These are phyloP conservation scores for Barnettozyma wickerhamii DNA, from an alignment of 805 yeast genomes.

Conservation along the genomic window DNA sequence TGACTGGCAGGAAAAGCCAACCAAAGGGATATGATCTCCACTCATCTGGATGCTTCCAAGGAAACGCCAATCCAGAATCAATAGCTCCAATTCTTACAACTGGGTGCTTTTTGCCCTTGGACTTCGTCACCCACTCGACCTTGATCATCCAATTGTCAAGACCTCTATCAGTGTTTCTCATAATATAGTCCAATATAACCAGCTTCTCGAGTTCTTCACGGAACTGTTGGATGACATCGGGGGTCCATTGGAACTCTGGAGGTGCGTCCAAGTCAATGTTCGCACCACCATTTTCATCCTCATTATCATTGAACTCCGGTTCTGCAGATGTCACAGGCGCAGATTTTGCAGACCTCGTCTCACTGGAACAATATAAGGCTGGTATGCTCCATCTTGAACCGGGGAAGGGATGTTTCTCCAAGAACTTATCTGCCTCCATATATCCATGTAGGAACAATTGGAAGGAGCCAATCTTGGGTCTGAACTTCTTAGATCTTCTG, in stretches of 20 bases:
- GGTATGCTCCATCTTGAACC: constrained; percentile 28
- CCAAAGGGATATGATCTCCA: constrained; percentile 80
- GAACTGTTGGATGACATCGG: constrained; percentile 43
- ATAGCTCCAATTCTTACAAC: constrained; percentile 59
- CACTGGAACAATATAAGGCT: constrained; percentile 7
- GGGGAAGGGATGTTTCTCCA: constrained; percentile 54
- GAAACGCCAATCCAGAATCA: constrained; percentile 70
- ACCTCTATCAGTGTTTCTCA: constrained; percentile 73
- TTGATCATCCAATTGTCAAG: constrained; percentile 76
- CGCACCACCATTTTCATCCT: constrained; percentile 1
- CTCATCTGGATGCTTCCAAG: constrained; percentile 81
- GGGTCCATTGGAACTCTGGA: constrained; percentile 49
- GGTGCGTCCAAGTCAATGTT: constrained; percentile 8
- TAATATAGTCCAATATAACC: constrained; percentile 65
- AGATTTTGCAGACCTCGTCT: neutral
- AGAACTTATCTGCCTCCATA: constrained; percentile 56
- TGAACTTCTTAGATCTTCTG: constrained; percentile 21
- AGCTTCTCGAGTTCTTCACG: constrained; percentile 61
- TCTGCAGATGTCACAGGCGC: neutral
- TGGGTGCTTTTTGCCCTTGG: constrained; percentile 30
- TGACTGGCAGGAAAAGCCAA: constrained; percentile 65
- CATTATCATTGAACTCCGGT: neutral
- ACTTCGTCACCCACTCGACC: constrained; percentile 37
- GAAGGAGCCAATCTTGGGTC: constrained; percentile 58
- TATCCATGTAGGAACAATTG: constrained; percentile 60